Evolutionary conservation across 805 yeast genomes (phyloP), one percentile per base, ranked within the genome.

Genomic region (Kodamaea sagamina): DNA sequence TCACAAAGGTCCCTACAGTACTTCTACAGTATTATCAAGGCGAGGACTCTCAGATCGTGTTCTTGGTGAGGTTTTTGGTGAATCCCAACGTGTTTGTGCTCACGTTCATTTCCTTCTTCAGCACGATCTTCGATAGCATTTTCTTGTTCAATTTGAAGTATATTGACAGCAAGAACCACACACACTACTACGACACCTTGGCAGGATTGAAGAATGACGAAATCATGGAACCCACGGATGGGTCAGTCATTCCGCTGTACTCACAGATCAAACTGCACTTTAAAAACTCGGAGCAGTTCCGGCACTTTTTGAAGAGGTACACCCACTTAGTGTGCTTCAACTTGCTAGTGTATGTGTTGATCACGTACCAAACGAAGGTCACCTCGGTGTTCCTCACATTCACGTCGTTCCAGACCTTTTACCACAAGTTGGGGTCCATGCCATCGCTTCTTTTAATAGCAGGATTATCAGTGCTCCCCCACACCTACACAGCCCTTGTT

Each of bases 371-470:
- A 6, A 39, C 41, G 13, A 43, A 35, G 42, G 43, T 71, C 5
- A 80, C 84, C 1, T 55, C 61, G 3, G 44, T 74, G 13, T 61
- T 73, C 3, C 53, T 77, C 11, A 75, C 79, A 1, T 43, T 67
- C 0, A 54, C 67, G 9, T 65, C 80, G 3, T 75, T 77, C 50
- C 67, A 65, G 44, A 63, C 65, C 4, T 68, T 79, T 44, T 60
- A 72, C 49, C 63, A 60, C 32, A 67, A 68, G 16, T 61, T 77
- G 13, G 84, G 85, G 1, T 59, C 77, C 0, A 51, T 71, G 3
- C 62, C 77, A 6, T 73, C 84, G 0, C 42, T 64, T 3, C 42
- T 57, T 1, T 56, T 78, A 3, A 67, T 71, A 34, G 43, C 59
- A 2, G 55, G 68, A 0, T 52, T 75, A 10, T 53, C 63, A 15